Evolutionary conservation across 352 stramenopile genomes (phyloP), one percentile per base, ranked within the genome.

Genomic region (Aphanomyces astaci): DNA sequence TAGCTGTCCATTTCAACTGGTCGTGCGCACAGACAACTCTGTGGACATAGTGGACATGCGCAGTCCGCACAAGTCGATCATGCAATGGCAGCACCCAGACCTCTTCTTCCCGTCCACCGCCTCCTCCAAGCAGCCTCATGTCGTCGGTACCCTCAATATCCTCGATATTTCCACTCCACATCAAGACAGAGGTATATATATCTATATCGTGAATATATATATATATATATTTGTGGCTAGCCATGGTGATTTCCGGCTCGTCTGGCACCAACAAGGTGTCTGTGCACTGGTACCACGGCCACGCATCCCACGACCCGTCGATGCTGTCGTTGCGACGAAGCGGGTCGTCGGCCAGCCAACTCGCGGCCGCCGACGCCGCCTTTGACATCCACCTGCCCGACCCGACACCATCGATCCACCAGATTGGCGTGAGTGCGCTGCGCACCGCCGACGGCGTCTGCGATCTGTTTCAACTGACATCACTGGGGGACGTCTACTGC

Each of bases 1-100:
- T 32, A 93, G 80, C 32, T 81, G 75, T 24, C 82, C 84, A 0
- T 93, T 90, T 60, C 82, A 93, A 62, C 79, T 89, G 31, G 66
- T 86, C 30, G 72, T 91, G n/a, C 80, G 77, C 5, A 89, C 84
- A 5, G 76, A 75, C 11, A 71, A 86, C 10, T 86, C 84, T 4
- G 69, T 91, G 30, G 82, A 93, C 60, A 53, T 93, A 17, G 39
- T 93, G 0, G 84, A 93, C 55, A 80, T 66, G 71, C 79, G 84
- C 30, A 93, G 90, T 78, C 64, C 75, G 17, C 76, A 59, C 11
- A 78, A 87, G 40, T 72, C 80, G 17, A 53, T 93, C 43, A 46
- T 91, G 2, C 87, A 84, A 4, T 92, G 84, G 84, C 33, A 66
- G 11, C 43, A 59, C 60, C 22, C 56, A 17, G 33, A 36, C 3